A percentile compares a stretch with the other conserved stretches of the same genome.
These are phyloP conservation scores for Nidularia pulvinata DNA, from an alignment of 768 basidiomycete genomes.

Conservation along the genomic window DNA sequence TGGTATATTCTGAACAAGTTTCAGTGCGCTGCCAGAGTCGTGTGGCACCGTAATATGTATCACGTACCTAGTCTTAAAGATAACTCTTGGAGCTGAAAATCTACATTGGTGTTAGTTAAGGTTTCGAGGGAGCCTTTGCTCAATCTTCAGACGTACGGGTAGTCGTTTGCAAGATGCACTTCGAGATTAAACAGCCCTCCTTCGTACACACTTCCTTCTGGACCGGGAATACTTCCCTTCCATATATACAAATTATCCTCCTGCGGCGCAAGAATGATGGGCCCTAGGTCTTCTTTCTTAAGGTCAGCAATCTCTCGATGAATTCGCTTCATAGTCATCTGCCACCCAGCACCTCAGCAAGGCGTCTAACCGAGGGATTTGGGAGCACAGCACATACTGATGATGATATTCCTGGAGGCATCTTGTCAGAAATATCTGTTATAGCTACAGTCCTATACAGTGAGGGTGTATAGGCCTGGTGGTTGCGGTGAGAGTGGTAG, in stretches of 20 bases:
- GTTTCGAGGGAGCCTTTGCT: too few relatives aligned
- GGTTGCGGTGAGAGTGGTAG: background rate
- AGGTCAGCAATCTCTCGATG: constrained; percentile 80
- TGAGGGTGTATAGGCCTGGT: background rate
- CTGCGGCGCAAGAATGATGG: constrained; percentile 66
- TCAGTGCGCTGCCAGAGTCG: too few relatives aligned
- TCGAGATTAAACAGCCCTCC: constrained; percentile 75
- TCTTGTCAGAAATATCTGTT: background rate
- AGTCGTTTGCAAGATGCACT: constrained; percentile 67
- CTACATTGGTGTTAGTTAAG: constrained; percentile 27
- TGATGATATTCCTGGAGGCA: constrained; percentile 2
- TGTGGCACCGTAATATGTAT: too few relatives aligned
- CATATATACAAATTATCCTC: constrained; percentile 70
- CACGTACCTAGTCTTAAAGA: constrained; percentile 66
- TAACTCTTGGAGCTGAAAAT: constrained; percentile 79
- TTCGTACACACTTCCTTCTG: constrained; percentile 82
- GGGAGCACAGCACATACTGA: background rate
- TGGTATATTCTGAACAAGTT: constrained; percentile 68
- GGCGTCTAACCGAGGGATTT: background rate
- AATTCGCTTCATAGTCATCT: constrained; percentile 79
- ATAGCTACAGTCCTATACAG: background rate
- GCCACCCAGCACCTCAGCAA: background rate
- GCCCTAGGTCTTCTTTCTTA: constrained; percentile 81
- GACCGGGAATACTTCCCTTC: constrained; percentile 80
- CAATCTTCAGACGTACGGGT: constrained; percentile 59